A percentile compares a stretch with the other conserved stretches of the same genome.
Evolutionary conservation across 2,329 filamentous ascomycete genomes (phyloP).

Genomic region (Claviceps sp.): DNA sequence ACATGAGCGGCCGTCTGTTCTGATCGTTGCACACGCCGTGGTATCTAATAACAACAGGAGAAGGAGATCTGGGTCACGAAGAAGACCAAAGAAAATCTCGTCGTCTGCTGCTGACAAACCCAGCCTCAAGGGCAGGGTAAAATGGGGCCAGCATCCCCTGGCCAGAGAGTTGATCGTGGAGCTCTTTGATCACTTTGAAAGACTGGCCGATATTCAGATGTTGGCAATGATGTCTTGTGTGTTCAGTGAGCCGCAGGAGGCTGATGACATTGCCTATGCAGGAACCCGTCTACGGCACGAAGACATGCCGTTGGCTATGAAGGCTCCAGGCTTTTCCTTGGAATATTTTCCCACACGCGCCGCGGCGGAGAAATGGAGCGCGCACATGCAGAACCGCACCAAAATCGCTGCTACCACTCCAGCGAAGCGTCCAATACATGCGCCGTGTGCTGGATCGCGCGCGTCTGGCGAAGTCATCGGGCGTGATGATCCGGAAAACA

Average conservation of each 20-base stretch:
- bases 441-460: slow-evolving; percentile 40
- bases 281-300: slow-evolving; percentile 43
- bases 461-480: slow-evolving; percentile 42
- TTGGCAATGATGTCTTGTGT: slow-evolving; percentile 58
- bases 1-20: slow-evolving; percentile 42
- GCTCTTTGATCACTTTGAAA: slow-evolving; percentile 51
- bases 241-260: slow-evolving; percentile 46
- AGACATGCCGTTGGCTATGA: slow-evolving; percentile 50
- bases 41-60: slow-evolving; percentile 27
- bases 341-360: slow-evolving; percentile 52
- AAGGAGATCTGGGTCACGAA: neutral
- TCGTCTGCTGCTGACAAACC: slow-evolving; percentile 8
- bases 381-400: slow-evolving; percentile 36
- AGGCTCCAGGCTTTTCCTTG: slow-evolving; percentile 51
- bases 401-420: slow-evolving; percentile 45
- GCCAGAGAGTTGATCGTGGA: slow-evolving; percentile 47
- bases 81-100: neutral
- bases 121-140: slow-evolving; percentile 43
- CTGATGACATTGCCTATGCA: slow-evolving; percentile 42
- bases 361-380: slow-evolving; percentile 42
- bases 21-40: slow-evolving; percentile 55
- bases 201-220: slow-evolving; percentile 53
- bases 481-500: slow-evolving; percentile 39
- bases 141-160: slow-evolving; percentile 54
- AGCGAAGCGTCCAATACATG: slow-evolving; percentile 40